Evolutionary conservation across 441 rosid genomes (phyloP).

Genomic region (Adansonia grandidieri): DNA sequence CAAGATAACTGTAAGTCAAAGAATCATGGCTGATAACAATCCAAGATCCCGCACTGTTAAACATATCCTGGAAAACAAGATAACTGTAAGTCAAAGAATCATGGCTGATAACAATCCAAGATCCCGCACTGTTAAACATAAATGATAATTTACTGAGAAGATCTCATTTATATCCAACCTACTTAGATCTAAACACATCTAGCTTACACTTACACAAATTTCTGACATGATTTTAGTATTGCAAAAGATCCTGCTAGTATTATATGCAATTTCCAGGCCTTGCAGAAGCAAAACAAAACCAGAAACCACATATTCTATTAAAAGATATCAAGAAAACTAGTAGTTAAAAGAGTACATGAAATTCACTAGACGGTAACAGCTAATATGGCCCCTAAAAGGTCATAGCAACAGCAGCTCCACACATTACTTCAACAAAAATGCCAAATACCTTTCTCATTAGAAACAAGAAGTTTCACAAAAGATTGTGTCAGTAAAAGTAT

Average conservation of each 20-base stretch:
- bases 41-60: neutral
- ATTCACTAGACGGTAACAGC: neutral
- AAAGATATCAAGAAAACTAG: neutral
- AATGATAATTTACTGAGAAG: neutral
- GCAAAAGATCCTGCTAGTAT: neutral
- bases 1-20: constrained; percentile 11
- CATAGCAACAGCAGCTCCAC: neutral
- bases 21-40: neutral
- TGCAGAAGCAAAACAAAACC: neutral
- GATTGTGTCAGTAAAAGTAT: neutral
- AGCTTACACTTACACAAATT: constrained; percentile 20
- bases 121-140: neutral
- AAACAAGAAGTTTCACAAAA: constrained; percentile 8
- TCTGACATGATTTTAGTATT: constrained; percentile 1
- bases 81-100: constrained; percentile 1
- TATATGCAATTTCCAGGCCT: neutral
- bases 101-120: neutral
- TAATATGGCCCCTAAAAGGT: constrained; percentile 7
- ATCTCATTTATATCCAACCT: neutral
- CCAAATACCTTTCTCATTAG: neutral
- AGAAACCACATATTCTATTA: constrained; percentile 14
- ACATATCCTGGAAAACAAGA: constrained; percentile 47
- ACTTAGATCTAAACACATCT: constrained; percentile 12
- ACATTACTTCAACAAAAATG: constrained; percentile 16
- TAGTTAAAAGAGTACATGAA: neutral